A percentile compares a stretch with the other conserved stretches of the same genome.
Conservation (phyloP, 139 green algal species). For the Chlamydomonas sp. region DNA sequence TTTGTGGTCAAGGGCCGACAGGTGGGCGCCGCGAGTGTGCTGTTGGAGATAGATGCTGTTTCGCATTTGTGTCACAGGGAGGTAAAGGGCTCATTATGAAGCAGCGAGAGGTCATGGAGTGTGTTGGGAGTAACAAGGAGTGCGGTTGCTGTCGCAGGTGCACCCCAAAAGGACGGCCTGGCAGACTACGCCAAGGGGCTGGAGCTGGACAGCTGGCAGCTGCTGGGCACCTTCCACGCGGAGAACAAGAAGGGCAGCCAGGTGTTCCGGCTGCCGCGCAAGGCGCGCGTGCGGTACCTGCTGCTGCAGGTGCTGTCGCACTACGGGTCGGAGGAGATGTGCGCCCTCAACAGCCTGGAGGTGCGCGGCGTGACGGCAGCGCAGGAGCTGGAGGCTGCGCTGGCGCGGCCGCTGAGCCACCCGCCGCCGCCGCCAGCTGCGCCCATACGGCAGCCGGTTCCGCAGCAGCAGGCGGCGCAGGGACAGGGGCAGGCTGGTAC, state of each 20-base stretch:
- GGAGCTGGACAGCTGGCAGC: slow-evolving; percentile 68
- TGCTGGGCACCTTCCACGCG: slow-evolving; percentile 79
- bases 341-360: slow-evolving; percentile 87
- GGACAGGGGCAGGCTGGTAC: not conserved
- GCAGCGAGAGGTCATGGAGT: too few relatives aligned
- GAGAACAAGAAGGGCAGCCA: slow-evolving; percentile 83
- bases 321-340: slow-evolving; percentile 84
- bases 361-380: slow-evolving; percentile 79
- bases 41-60: too few relatives aligned
- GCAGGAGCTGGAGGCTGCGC: slow-evolving; percentile 84
- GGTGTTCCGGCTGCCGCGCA: slow-evolving; percentile 60
- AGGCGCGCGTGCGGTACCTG: slow-evolving; percentile 72
- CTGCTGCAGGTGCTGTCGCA: slow-evolving; percentile 74
- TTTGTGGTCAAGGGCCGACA: slow-evolving; percentile 68
- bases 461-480: not conserved
- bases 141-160: too few relatives aligned
- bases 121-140: too few relatives aligned
- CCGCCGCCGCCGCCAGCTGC: not conserved
- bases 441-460: not conserved
- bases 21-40: not conserved
- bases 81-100: too few relatives aligned
- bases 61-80: too few relatives aligned
- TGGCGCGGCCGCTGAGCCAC: slow-evolving; percentile 52
- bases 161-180: slow-evolving; percentile 59
- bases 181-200: slow-evolving; percentile 56